Base-by-base conservation (phyloP, 1,284 basidiomycete genomes). In the Sanghuangporus weigelae region DNA sequence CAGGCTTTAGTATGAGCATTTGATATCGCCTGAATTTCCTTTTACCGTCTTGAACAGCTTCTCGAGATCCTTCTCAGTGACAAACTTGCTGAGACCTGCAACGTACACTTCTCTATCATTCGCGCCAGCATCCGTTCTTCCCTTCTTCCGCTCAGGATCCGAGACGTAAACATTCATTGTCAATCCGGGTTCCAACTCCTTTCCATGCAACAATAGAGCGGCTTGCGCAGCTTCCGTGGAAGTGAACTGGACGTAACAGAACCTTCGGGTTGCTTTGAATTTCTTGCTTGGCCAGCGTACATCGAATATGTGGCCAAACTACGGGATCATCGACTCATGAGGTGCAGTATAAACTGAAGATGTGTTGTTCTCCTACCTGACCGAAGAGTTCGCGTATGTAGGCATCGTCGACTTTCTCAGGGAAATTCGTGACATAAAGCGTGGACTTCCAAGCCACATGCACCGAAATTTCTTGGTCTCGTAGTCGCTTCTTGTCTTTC, bases 271-370 rank as follows among this genome's bases (percentile, higher is more conserved):
- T 60, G 81, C 85, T 73, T 94, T 95, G 79, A 94, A 96, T 72
- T 96, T 96, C 73, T 96, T 96, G 76, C 95, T 97, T 6, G 97
- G 97, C 97, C 96, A 99, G 19, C 97, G 90, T 12, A 96, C 92
- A 68, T 97, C 95, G 65, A 99, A 93, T 58, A 99, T 84, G 5
- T 82, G 83, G 1, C 97, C 97, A 75, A 91, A 96, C 89, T 95
- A 67, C 44, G 44, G 42, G 60, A 11, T 46, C 16, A 46, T 46
- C 44, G 21, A 46, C 2, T 19, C 44, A 46, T 16, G 7, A 16
- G 44, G n/a, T 2, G 19, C 21, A 14, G 44, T n/a, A 7, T 14
- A n/a, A 19, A 0, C 21, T 46, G 16, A 14, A 46, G 1, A 46
- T n/a, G 21, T 7, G 21, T 46, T 12, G 16, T 8, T 14, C 16